Conservation (phyloP, 2,329 filamentous ascomycete genomes). For the Apiospora saccharicola region DNA sequence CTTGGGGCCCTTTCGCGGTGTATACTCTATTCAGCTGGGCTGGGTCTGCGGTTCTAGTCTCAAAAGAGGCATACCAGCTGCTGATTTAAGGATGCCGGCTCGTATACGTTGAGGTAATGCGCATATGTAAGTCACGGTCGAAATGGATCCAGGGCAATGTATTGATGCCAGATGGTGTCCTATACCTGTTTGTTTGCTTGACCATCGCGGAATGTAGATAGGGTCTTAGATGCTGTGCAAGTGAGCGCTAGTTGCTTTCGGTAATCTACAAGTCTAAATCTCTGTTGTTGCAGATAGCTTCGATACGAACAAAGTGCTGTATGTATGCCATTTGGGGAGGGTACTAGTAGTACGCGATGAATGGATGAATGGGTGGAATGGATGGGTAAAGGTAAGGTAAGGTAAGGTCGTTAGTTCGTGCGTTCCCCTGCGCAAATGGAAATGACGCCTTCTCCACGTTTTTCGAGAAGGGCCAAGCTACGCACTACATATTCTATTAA, state of each 20-base stretch:
- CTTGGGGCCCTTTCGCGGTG: conserved; percentile 20
- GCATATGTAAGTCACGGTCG: background rate
- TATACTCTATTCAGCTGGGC: conserved; percentile 20
- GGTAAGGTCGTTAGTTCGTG: conserved; percentile 12
- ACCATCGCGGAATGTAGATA: background rate
- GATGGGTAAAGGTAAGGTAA: background rate
- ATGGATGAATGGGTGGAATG: conserved; percentile 16
- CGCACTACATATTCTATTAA: conserved; percentile 17
- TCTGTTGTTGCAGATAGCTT: conserved; percentile 19
- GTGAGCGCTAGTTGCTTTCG: conserved; percentile 20
- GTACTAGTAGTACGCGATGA: conserved; percentile 18
- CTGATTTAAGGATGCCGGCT: background rate
- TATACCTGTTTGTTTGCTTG: conserved; percentile 15
- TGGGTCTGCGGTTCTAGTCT: conserved; percentile 16
- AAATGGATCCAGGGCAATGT: conserved; percentile 2
- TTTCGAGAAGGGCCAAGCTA: conserved; percentile 23
- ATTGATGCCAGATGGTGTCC: background rate
- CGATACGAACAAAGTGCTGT: conserved; percentile 16
- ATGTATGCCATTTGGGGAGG: conserved; percentile 8
- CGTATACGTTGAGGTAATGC: background rate
- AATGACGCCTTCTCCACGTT: conserved; percentile 26
- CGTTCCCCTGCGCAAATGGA: conserved; percentile 25
- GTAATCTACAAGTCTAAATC: conserved; percentile 19
- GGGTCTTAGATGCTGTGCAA: conserved; percentile 12
- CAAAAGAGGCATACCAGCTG: background rate